Evolutionary conservation across 768 basidiomycete genomes (phyloP), one percentile per base, ranked within the genome.

Genomic region (Amanita subjunquillea): DNA sequence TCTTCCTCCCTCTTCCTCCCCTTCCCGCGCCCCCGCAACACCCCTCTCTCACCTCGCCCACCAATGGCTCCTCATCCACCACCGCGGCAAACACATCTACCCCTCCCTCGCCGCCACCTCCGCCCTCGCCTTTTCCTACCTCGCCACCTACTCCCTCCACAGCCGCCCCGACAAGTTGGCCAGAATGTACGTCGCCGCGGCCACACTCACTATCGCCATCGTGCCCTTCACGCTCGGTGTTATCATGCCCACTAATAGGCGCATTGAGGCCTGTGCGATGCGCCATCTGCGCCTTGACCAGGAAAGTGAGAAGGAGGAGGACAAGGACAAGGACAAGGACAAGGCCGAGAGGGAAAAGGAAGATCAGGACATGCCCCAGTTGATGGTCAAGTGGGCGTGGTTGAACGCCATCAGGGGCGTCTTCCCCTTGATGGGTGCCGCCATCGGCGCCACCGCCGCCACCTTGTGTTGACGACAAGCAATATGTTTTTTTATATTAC

Each of bases 331-430:
- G 25, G 48, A 34, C 13, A 6, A 17, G 17, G 17, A 17, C 17
- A 48, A 38, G 36, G 47, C 17, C 1, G 22, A 47, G 34, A 47
- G 27, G 45, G 45, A 47, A n/a, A 47, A 38, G 32, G 47, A 48
- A 22, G 47, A 48, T 22, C 34, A 30, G 7, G 34, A 48, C 13
- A 38, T 40, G 1, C 48, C 48, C 12, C 36, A 25, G 2, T 49
- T 49, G 48, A 49, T 40, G 48, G 22, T 39, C 13, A 49, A 49
- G n/a, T 49, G 48, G 48, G 48, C 36, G 23, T 38, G 47, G 47
- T 12, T 48, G 47, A 48, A 48, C 15, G 22, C 37, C 12, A 23
- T 49, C 39, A 8, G 48, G n/a, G 48, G 48, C 4, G 2, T 39
- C 17, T 49, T 49, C 10, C 48, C 38, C 7, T 37, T 49, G 25